phyloP scores from a whole-genome alignment of 1,139 yeast genomes.

The Casaregolazyma suthepensis region DNA sequence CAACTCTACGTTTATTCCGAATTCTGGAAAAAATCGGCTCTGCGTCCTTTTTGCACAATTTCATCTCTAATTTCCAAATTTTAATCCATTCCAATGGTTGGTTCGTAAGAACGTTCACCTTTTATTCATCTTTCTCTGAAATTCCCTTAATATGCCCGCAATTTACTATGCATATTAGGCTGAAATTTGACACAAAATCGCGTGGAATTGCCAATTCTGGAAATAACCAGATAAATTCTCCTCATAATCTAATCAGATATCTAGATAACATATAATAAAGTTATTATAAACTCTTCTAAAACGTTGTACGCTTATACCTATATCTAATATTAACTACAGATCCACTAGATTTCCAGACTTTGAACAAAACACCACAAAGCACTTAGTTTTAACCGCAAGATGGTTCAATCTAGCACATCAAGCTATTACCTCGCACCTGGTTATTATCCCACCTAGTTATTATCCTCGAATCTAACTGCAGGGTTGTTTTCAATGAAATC shows the following conservation, averaged over 20 bases:
- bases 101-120: background rate
- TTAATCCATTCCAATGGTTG: background rate
- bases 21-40: background rate
- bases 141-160: background rate
- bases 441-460: too few relatives aligned
- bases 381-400: too few relatives aligned
- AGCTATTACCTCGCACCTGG: too few relatives aligned
- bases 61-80: too few relatives aligned
- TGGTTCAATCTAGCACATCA: too few relatives aligned
- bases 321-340: background rate
- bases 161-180: background rate
- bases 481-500: slow-evolving; percentile 95
- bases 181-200: background rate
- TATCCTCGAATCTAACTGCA: slow-evolving; percentile 89
- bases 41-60: too few relatives aligned
- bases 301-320: too few relatives aligned
- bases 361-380: background rate
- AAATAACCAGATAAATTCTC: background rate
- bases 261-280: too few relatives aligned
- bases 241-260: too few relatives aligned
- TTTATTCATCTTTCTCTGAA: background rate
- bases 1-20: background rate
- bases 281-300: too few relatives aligned
- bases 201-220: background rate
- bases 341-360: background rate